These are phyloP conservation scores for Vigna angularis DNA, from an alignment of 306 rosid species.

Conservation along the genomic window DNA sequence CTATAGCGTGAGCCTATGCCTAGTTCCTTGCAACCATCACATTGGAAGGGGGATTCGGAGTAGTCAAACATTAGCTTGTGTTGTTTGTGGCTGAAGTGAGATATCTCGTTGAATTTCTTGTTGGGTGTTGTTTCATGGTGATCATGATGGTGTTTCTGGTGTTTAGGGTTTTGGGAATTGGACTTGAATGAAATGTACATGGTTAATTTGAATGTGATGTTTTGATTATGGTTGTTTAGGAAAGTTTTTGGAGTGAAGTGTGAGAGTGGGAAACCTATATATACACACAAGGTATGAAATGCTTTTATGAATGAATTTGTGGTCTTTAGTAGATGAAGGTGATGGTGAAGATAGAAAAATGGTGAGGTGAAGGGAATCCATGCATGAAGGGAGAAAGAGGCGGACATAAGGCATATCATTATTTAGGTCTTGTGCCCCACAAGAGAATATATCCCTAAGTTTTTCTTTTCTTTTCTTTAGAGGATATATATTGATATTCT, in stretches of 20 bases:
- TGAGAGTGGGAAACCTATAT: neutral
- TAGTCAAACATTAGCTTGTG: conserved; percentile 85
- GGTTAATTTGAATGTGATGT: neutral
- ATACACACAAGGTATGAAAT: neutral
- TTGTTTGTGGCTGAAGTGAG: conserved; percentile 82
- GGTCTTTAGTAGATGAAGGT: neutral
- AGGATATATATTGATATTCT: neutral
- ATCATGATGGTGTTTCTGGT: neutral
- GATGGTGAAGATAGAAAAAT: conserved; percentile 33
- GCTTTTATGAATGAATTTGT: too few species aligned
- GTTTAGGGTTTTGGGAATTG: neutral
- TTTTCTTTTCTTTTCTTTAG: conserved; percentile 45
- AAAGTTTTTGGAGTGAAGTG: neutral
- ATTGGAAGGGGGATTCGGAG: conserved; percentile 81
- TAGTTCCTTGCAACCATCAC: conserved; percentile 93
- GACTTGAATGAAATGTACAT: conserved; percentile 1
- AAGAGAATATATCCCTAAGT: conserved; percentile 54
- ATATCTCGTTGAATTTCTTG: conserved; percentile 71
- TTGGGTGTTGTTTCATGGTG: neutral
- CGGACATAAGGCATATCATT: conserved; percentile 56
- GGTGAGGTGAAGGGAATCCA: conserved; percentile 51
- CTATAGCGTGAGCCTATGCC: conserved; percentile 90
- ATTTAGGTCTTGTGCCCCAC: conserved; percentile 46
- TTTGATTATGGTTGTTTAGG: neutral
- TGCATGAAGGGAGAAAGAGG: conserved; percentile 38